Evolutionary conservation across 2,329 filamentous ascomycete genomes (phyloP).

Genomic region (Pseudocercospora macadamiae): DNA sequence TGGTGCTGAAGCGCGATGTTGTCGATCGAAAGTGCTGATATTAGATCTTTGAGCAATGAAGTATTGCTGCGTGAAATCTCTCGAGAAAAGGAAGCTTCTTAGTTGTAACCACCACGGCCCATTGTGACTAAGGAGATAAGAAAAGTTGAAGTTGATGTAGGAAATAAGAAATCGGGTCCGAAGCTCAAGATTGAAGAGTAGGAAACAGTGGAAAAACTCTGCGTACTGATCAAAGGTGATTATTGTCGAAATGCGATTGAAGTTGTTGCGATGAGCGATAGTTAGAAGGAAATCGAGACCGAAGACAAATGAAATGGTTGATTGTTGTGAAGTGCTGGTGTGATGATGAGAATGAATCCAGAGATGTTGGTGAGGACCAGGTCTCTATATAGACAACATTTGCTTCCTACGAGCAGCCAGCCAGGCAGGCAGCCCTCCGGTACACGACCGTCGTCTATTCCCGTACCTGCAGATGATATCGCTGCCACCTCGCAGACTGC

Average conservation of each 20-base stretch:
- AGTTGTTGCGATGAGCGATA: constrained; percentile 12
- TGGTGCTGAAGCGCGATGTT: constrained; percentile 16
- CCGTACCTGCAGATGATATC: constrained; percentile 24
- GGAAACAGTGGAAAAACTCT: constrained; percentile 15
- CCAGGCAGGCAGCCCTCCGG: not conserved
- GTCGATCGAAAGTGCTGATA: constrained; percentile 9
- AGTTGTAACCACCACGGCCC: constrained; percentile 51
- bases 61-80: constrained; percentile 2
- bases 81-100: constrained; percentile 17
- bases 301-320: constrained; percentile 10
- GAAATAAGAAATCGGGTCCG: constrained; percentile 10
- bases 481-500: constrained; percentile 13
- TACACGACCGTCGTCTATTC: constrained; percentile 15
- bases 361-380: constrained; percentile 6
- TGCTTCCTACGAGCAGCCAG: constrained; percentile 1
- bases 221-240: constrained; percentile 8
- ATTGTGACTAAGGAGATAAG: constrained; percentile 31
- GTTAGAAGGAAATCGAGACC: constrained; percentile 21
- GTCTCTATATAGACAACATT: constrained; percentile 24
- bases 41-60: not conserved
- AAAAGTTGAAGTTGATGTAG: constrained; percentile 6
- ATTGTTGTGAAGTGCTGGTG: constrained; percentile 14
- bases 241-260: not conserved
- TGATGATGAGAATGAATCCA: constrained; percentile 18
- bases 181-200: constrained; percentile 7